Percentiles rank a stretch among this genome's conserved stretches.
Conservation (phyloP, 768 basidiomycete species). For the Podaxis sp. region DNA sequence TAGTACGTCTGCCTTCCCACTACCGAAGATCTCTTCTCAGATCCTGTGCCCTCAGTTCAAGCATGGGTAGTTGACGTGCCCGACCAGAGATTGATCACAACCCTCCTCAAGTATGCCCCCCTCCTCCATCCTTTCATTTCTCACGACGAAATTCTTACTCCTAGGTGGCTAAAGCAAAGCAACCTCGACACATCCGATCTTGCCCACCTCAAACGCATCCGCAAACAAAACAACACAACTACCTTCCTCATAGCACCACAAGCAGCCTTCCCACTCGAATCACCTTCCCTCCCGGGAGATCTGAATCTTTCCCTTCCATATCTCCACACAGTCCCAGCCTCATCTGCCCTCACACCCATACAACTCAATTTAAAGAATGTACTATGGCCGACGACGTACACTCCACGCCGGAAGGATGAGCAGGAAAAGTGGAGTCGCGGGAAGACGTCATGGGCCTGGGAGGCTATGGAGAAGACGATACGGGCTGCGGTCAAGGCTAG, state of each 20-base stretch:
- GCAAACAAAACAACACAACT: conserved; percentile 46
- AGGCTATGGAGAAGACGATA: conserved; percentile 59
- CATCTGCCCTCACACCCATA: conserved; percentile 63
- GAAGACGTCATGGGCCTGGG: conserved; percentile 72
- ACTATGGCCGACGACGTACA: conserved; percentile 86
- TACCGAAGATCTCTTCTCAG: background rate
- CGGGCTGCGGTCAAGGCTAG: conserved; percentile 48
- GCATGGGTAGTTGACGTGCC: conserved; percentile 81
- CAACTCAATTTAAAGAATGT: conserved; percentile 67
- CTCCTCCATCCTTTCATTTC: background rate
- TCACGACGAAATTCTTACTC: background rate
- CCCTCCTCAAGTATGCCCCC: conserved; percentile 57
- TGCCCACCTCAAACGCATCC: conserved; percentile 76
- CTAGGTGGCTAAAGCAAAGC: conserved; percentile 69
- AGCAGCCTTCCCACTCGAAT: conserved; percentile 27
- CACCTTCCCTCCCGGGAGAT: conserved; percentile 52
- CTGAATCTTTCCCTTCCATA: conserved; percentile 54
- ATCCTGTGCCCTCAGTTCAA: conserved; percentile 41
- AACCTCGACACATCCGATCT: conserved; percentile 62
- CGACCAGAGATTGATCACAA: conserved; percentile 55
- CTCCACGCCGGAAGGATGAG: conserved; percentile 69
- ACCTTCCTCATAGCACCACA: conserved; percentile 52
- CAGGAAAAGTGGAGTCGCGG: conserved; percentile 65
- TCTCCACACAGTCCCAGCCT: conserved; percentile 58
- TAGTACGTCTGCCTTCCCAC: conserved; percentile 33